Evolutionary conservation across 495 filamentous ascomycete species (phyloP).

Genomic region (Lichenothelia convexa): DNA sequence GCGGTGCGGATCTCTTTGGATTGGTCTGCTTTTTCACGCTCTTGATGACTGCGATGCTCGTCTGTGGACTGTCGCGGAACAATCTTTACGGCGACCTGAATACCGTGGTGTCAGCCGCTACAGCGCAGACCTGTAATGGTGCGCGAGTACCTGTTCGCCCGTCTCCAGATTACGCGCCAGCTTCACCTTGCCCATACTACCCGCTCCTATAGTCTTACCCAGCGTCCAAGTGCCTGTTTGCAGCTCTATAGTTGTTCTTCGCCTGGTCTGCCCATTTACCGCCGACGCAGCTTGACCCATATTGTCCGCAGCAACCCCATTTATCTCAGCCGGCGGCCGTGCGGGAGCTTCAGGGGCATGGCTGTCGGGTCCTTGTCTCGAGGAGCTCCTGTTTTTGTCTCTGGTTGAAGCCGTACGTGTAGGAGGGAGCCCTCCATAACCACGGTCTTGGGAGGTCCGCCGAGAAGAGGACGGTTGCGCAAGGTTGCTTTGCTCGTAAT

Average conservation of each 20-base stretch:
- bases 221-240: conserved; percentile 77
- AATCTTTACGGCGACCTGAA: conserved; percentile 89
- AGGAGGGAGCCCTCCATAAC: conserved; percentile 28
- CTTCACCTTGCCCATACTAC: conserved; percentile 99
- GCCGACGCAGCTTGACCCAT: conserved; percentile 15
- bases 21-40: conserved; percentile 73
- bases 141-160: conserved; percentile 34
- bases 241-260: conserved; percentile 68
- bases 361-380: conserved; percentile 27
- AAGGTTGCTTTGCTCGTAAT: conserved; percentile 37
- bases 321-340: conserved; percentile 7
- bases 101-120: background rate
- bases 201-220: conserved; percentile 92
- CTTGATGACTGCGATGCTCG: conserved; percentile 61
- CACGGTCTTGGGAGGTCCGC: conserved; percentile 35
- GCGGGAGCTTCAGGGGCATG: conserved; percentile 24
- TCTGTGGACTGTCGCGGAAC: conserved; percentile 80
- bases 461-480: conserved; percentile 30
- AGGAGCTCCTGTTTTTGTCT: conserved; percentile 28
- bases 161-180: conserved; percentile 62
- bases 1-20: conserved; percentile 96
- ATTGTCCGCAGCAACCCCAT: conserved; percentile 28
- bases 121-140: background rate
- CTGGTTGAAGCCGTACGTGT: conserved; percentile 32
- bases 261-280: conserved; percentile 19